Base-by-base conservation (phyloP, 2,329 filamentous ascomycete species). In the Penicillium griseofulvum region DNA sequence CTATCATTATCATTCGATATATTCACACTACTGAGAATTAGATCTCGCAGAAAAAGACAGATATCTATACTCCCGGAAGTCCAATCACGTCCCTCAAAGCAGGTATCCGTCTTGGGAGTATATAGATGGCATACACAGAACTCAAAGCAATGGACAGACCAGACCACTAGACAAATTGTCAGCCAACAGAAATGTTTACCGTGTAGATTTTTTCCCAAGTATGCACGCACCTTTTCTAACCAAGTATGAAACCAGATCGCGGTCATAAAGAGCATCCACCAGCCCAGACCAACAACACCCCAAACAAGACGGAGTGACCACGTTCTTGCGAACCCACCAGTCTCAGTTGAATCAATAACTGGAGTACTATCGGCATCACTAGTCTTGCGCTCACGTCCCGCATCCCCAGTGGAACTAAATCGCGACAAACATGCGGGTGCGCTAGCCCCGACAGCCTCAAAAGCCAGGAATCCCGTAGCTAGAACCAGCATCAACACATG, bases 261-360 rank as follows among this genome's bases (percentile, higher is more conserved):
- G 38, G 94, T 99, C 94, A 99, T 99, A 58, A 97, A 80, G 71
- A 99, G 75, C 94, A 99, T 99, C 90, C 94, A 97, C 78, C 87
- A 83, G 68, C 87, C 90, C 68, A 97, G 67, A 0, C 75, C 86
- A 17, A 88, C 82, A 26, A 97, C 84, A 0, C 69, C 81, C 24
- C 81, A 74, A 5, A 76, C 72, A 54, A 79, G 74, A 70, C 70
- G 82, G 58, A 64, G 76, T 63, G 67, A 76, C 75, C 59, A 86
- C 83, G 61, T 88, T 76, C 80, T 84, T 78, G 64, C 76, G 75
- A 9, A 81, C 75, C 48, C 82, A 62, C 3, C 80, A 77, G 54
- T 83, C 64, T 50, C 65, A 54, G 59, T 41, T n/a, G 44, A 47
- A 68, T 70, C 60, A 67, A 69, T 62, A 44, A 24, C 58, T 44